Percentiles rank a stretch among this genome's conserved stretches.
Evolutionary conservation across 2,329 filamentous ascomycete species (phyloP).

Genomic region (Amauroascus verrucosus): DNA sequence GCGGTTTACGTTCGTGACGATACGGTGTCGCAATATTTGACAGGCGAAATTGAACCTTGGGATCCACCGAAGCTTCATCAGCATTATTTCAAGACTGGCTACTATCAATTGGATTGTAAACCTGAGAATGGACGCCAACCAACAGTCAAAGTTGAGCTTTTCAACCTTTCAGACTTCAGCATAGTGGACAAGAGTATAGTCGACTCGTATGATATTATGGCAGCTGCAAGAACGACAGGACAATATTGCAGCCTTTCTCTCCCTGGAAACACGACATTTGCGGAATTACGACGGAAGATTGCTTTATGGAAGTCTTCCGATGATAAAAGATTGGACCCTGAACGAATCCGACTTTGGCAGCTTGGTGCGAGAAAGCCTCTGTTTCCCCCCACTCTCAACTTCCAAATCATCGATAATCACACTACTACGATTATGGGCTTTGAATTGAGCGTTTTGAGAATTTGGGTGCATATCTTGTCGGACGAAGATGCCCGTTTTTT

Average conservation of each 20-base stretch:
- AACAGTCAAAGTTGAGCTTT: constrained; percentile 32
- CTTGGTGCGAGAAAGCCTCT: constrained; percentile 29
- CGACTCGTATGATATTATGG: constrained; percentile 37
- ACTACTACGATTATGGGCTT: constrained; percentile 22
- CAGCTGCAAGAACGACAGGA: constrained; percentile 27
- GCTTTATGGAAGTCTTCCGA: constrained; percentile 25
- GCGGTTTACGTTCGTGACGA: constrained; percentile 48
- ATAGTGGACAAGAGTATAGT: constrained; percentile 29
- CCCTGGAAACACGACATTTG: constrained; percentile 21
- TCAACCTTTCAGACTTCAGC: constrained; percentile 29
- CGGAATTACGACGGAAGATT: constrained; percentile 31
- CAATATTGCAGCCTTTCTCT: constrained; percentile 8
- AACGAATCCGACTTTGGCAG: constrained; percentile 34
- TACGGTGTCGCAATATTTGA: constrained; percentile 33
- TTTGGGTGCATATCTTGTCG: constrained; percentile 33
- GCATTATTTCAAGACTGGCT: constrained; percentile 31
- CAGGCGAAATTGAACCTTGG: constrained; percentile 40
- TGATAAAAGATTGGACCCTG: constrained; percentile 20
- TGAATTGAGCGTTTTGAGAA: constrained; percentile 24
- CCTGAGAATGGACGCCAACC: constrained; percentile 10
- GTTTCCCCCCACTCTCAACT: constrained; percentile 27
- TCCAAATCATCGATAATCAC: constrained; percentile 28
- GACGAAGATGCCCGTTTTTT: constrained; percentile 22
- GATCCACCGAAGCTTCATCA: constrained; percentile 34
- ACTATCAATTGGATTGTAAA: background rate